Evolutionary conservation across 495 filamentous ascomycete species (phyloP).

Genomic region (Penicillium maclennaniae): DNA sequence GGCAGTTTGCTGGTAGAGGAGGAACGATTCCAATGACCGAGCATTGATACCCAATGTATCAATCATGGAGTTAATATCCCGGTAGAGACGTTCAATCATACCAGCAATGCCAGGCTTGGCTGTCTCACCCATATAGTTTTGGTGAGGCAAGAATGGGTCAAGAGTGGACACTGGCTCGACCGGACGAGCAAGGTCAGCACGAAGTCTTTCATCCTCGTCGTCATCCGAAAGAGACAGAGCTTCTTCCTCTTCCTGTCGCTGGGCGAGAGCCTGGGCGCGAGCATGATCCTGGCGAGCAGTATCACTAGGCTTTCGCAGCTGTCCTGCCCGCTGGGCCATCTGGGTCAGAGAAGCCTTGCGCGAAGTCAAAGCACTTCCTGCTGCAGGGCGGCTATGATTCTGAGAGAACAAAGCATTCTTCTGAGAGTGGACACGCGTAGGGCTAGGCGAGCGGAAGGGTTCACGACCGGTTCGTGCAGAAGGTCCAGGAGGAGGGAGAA

Average conservation of each 20-base stretch:
- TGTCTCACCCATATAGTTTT: slow-evolving; percentile 61
- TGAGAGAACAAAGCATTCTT: slow-evolving; percentile 38
- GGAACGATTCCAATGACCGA: slow-evolving; percentile 67
- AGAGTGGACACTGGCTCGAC: slow-evolving; percentile 51
- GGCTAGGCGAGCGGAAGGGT: slow-evolving; percentile 76
- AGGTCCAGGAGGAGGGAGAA: slow-evolving; percentile 52
- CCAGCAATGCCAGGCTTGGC: slow-evolving; percentile 61
- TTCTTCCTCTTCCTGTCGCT: slow-evolving; percentile 43
- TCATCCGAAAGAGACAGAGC: slow-evolving; percentile 51
- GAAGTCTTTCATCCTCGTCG: slow-evolving; percentile 60
- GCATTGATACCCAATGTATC: slow-evolving; percentile 88
- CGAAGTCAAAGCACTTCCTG: slow-evolving; percentile 37
- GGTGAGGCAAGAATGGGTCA: slow-evolving; percentile 62
- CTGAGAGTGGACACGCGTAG: slow-evolving; percentile 53
- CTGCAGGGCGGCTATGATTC: slow-evolving; percentile 50
- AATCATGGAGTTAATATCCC: slow-evolving; percentile 95
- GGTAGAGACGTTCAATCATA: slow-evolving; percentile 80
- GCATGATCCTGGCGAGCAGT: slow-evolving; percentile 30
- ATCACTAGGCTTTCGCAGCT: slow-evolving; percentile 25
- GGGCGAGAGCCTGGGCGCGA: slow-evolving; percentile 22
- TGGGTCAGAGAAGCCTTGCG: slow-evolving; percentile 41
- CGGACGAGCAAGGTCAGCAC: slow-evolving; percentile 51
- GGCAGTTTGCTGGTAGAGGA: slow-evolving; percentile 51
- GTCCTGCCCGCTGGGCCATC: slow-evolving; percentile 30
- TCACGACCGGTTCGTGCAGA: slow-evolving; percentile 31